These are phyloP conservation scores for Skeletonema potamos DNA, from an alignment of 108 stramenopile genomes.

Conservation along the genomic window DNA sequence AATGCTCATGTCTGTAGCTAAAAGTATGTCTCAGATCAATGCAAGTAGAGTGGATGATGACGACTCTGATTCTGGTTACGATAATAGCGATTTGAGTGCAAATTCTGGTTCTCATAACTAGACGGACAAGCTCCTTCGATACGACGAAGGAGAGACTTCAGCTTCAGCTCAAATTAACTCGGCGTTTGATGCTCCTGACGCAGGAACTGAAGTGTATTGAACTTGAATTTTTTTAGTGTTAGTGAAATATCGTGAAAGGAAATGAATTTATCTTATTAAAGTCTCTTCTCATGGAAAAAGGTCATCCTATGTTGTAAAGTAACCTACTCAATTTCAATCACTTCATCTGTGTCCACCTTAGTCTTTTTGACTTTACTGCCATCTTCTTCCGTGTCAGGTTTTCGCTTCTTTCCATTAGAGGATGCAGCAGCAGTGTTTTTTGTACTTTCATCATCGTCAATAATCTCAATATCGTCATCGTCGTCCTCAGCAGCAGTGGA, in stretches of 20 bases:
- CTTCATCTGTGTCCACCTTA: constrained; percentile 36
- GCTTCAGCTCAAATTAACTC: background rate
- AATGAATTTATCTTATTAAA: background rate
- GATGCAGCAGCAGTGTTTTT: constrained; percentile 9
- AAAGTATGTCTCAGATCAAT: background rate
- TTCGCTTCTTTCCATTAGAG: constrained; percentile 15
- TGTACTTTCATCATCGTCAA: constrained; percentile 10
- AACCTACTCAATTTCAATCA: constrained; percentile 56
- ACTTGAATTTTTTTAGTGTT: background rate
- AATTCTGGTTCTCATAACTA: background rate
- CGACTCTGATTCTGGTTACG: background rate
- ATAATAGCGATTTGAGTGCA: background rate
- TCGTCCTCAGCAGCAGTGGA: background rate
- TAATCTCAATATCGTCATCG: constrained; percentile 34
- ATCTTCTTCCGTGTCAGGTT: constrained; percentile 16
- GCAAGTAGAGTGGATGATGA: background rate
- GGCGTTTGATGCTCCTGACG: background rate
- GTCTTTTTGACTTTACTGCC: constrained; percentile 50
- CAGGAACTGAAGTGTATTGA: background rate
- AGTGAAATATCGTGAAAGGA: background rate
- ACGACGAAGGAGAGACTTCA: background rate
- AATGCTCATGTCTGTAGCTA: background rate
- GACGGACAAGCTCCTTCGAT: background rate
- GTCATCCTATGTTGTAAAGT: background rate
- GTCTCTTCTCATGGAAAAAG: background rate